Evolutionary conservation across 1,284 basidiomycete species (phyloP).

Genomic region (Ganoderma sinense): DNA sequence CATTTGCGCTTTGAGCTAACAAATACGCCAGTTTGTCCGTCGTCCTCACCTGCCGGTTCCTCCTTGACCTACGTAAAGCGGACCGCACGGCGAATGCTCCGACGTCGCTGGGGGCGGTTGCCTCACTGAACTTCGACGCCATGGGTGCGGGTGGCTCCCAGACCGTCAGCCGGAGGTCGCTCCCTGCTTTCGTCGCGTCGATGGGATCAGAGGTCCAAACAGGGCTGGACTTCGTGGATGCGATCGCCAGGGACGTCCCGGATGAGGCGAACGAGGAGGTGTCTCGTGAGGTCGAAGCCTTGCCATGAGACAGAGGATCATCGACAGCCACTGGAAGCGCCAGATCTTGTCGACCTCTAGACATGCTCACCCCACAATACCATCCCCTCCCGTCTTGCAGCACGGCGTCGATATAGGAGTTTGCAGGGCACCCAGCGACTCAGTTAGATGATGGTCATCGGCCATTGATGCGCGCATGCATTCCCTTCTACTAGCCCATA

Average conservation of each 20-base stretch:
- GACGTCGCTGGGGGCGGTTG: neutral
- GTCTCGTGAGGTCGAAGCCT: neutral
- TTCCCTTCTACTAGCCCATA: too few species aligned
- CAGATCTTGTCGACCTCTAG: too few species aligned
- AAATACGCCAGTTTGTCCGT: neutral
- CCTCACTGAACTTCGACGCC: neutral
- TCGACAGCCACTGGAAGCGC: neutral
- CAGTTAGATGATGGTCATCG: too few species aligned
- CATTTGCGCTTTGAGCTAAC: neutral
- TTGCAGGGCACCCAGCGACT: too few species aligned
- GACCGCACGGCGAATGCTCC: neutral
- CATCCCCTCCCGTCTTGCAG: too few species aligned
- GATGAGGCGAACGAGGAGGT: neutral
- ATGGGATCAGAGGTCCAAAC: neutral
- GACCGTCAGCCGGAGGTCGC: neutral
- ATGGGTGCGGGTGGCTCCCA: neutral
- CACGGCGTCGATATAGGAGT: too few species aligned
- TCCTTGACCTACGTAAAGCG: neutral
- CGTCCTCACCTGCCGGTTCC: neutral
- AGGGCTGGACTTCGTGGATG: neutral
- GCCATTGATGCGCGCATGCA: too few species aligned
- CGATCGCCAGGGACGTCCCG: neutral
- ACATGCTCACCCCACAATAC: too few species aligned
- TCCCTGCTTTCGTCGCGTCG: neutral
- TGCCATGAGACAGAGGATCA: neutral